These are phyloP conservation scores for Exidia glandulosa DNA, from an alignment of 768 basidiomycete species.

Conservation along the genomic window DNA sequence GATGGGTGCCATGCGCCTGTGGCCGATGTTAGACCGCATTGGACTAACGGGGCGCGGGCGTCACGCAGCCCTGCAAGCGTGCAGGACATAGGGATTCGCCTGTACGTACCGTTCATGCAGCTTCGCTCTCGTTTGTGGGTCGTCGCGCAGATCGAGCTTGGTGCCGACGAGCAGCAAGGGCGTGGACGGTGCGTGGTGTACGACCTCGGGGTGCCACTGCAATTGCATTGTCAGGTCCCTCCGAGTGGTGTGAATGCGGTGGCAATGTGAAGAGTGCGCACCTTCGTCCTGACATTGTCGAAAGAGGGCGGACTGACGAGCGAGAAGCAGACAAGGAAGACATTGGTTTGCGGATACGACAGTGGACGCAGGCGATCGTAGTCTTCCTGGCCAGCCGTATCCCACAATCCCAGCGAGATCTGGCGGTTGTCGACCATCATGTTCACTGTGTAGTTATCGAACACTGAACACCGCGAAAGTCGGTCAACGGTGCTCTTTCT, in stretches of 20 bases:
- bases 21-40: background rate
- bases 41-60: constrained; percentile 1
- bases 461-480: constrained; percentile 50
- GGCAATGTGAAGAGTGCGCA: constrained; percentile 34
- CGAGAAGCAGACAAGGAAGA: constrained; percentile 98
- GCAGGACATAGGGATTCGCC: constrained; percentile 1
- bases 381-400: constrained; percentile 99
- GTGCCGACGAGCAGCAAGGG: constrained; percentile 93
- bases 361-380: constrained; percentile 95
- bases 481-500: constrained; percentile 1
- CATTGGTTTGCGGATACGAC: constrained; percentile 98
- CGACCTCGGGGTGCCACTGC: constrained; percentile 94
- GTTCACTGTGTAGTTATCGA: constrained; percentile 97
- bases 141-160: constrained; percentile 95
- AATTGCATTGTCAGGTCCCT: background rate
- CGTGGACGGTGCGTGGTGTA: constrained; percentile 91
- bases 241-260: background rate
- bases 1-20: constrained; percentile 91
- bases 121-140: constrained; percentile 85
- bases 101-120: constrained; percentile 69
- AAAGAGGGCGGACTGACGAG: constrained; percentile 96
- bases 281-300: constrained; percentile 98
- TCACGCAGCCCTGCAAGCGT: constrained; percentile 1
- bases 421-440: constrained; percentile 99
- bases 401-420: constrained; percentile 96